A percentile compares a stretch with the other conserved stretches of the same genome.
Conservation (phyloP, 2,329 filamentous ascomycete species). For the Lachnellula occidentalis region DNA sequence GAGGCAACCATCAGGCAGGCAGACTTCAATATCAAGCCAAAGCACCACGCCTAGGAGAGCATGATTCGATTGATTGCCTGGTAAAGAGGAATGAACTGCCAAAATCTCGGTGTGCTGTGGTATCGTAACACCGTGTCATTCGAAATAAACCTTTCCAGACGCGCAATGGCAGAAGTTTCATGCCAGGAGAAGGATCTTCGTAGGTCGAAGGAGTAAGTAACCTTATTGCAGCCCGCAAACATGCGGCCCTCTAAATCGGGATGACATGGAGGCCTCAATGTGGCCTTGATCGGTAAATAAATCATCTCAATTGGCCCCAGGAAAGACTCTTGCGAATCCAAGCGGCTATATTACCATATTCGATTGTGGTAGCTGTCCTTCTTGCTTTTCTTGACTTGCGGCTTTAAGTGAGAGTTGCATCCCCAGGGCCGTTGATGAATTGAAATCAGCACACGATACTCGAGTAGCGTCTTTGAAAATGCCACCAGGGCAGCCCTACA, state of each 20-base stretch:
- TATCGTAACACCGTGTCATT: not conserved
- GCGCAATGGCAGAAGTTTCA: not conserved
- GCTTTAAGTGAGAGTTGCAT: not conserved
- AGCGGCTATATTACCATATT: not conserved
- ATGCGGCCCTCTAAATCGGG: not conserved
- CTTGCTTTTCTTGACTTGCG: not conserved
- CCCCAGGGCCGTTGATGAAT: not conserved
- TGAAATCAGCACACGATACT: not conserved
- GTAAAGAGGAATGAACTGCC: not conserved
- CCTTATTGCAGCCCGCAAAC: not conserved
- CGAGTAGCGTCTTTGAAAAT: not conserved
- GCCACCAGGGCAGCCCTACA: slow-evolving; percentile 10
- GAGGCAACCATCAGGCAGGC: slow-evolving; percentile 19
- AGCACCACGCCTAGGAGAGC: not conserved
- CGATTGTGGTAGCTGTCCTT: not conserved
- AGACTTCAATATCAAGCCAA: not conserved
- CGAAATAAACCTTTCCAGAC: not conserved
- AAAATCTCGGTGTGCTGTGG: not conserved
- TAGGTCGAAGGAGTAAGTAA: not conserved
- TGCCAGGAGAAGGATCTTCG: not conserved
- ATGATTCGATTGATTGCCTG: not conserved
- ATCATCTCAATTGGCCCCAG: not conserved
- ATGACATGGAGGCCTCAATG: not conserved
- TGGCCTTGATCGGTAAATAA: not conserved
- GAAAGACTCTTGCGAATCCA: not conserved